Evolutionary conservation across 176 grass and related monocot species (phyloP).

Genomic region (Rhynchospora pubera): DNA sequence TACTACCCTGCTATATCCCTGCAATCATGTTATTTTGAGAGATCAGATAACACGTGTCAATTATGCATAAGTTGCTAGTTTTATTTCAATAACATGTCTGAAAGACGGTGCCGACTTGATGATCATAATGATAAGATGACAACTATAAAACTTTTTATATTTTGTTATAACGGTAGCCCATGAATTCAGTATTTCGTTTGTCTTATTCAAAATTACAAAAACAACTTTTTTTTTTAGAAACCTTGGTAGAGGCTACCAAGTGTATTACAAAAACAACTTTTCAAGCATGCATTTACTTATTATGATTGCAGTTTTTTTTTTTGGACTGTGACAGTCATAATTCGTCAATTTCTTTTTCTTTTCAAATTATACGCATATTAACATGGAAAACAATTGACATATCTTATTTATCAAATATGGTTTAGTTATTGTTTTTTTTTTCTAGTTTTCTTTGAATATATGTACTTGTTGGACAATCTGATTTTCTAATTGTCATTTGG

Average conservation of each 20-base stretch:
- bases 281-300: conserved; percentile 5
- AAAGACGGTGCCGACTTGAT: not conserved
- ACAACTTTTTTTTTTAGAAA: no score
- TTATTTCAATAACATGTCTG: not conserved
- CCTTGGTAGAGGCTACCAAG: no score
- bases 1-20: not conserved
- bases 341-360: not conserved
- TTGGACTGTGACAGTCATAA: not conserved
- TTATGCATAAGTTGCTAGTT: not conserved
- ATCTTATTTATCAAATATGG: no score
- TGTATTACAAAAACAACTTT: no score
- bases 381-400: no score
- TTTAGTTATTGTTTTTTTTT: no score
- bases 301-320: not conserved
- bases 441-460: no score
- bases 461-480: no score
- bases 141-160: no score
- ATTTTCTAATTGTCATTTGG: no score
- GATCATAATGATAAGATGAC: not conserved
- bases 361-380: not conserved
- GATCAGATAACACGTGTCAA: not conserved
- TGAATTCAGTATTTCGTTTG: not conserved
- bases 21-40: not conserved
- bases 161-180: no score
- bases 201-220: not conserved